Base-by-base conservation (phyloP, 2,329 filamentous ascomycete genomes). In the Nannizzia gypsea region DNA sequence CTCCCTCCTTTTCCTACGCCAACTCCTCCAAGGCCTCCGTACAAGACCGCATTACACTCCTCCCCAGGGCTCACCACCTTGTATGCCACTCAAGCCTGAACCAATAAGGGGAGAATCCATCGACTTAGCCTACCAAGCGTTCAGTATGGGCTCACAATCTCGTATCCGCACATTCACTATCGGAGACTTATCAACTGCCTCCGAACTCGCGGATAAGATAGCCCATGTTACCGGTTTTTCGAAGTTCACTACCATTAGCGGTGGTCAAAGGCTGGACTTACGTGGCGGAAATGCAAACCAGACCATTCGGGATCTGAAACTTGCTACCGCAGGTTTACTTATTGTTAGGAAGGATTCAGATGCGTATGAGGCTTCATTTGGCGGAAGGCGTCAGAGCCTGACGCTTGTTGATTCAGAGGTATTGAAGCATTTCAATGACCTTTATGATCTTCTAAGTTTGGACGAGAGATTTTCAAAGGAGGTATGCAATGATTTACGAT, bases 381-480 rank as follows among this genome's bases (percentile, higher is more conserved):
- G 63, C 22, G 68, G 68, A 15, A 69, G 66, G 76, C 63, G 79
- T 73, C 57, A 83, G 76, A 56, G 81, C 76, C 54, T 84, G 76
- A 63, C 80, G 76, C 38, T 80, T 1, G 78, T 97, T 2, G 90
- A 97, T 69, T 80, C 83, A 11, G 88, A 92, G 66, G 85, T 97
- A 22, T 76, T 93, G 65, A 81, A 84, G 60, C 88, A 95, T 71
- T 95, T 96, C 67, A 81, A 89, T 59, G 85, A 92, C 62, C 75
- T 99, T 24, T 96, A 93, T 80, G 81, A 83, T 48, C 87, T 92
- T 67, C 78, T 97, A 59, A 83, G 84, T 64, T 81, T 91, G 74
- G 82, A 88, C 50, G 85, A 91, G 61, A 78, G 76, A 56, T 75
- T 90, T 46, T 84, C 88, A 5, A 77, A 81, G 67, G 84, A 88